Evolutionary conservation across 2,329 filamentous ascomycete genomes (phyloP), one percentile per base, ranked within the genome.

Genomic region (Rhynchosporium agropyri): DNA sequence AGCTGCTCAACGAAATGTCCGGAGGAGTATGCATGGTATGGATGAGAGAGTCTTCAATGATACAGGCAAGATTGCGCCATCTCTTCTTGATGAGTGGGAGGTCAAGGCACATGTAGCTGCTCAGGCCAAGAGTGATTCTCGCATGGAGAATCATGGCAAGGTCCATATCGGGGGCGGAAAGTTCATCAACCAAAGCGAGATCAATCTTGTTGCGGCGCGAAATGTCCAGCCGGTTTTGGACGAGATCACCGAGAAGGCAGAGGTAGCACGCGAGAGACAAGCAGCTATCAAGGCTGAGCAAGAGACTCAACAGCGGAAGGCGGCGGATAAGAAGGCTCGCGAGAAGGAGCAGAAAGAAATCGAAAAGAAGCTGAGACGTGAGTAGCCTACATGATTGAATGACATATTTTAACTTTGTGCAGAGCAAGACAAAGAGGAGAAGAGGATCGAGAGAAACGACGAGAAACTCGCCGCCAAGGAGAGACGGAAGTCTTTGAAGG

Each of bases 1-100:
- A 9, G 87, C 87, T 3, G 94, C 94, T 1, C 90, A 93, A 72
- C 87, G 89, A 50, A 96, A 96, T 68, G 94, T 97, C n/a, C 86
- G 88, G 68, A 87, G 87, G 26, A 86, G 85, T 48, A 83, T 97
- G 68, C 86, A 90, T 65, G 84, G 83, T 46, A 92, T 97, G 81
- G 94, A 98, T 64, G 86, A 93, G 74, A 88, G 87, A 71, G 84
- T 96, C 12, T 91, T 88, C 68, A 81, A 84, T 13, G 84, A 94
- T 59, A 94, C 90, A 1, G 92, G 92, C 62, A 88, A 89, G 73
- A 82, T 89, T 33, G 85, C 86, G 0, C 85, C 89, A 12, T 83
- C 86, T 1, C 84, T 89, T 71, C 79, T 89, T 69, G 87, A 84
- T 31, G 86, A 92, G 58, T 96, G 92, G 91, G 91, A 96, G 70